Percentiles rank a stretch among this genome's conserved stretches.
phyloP scores from a whole-genome alignment of 2,329 filamentous ascomycete species.

The Apiospora sp. region DNA sequence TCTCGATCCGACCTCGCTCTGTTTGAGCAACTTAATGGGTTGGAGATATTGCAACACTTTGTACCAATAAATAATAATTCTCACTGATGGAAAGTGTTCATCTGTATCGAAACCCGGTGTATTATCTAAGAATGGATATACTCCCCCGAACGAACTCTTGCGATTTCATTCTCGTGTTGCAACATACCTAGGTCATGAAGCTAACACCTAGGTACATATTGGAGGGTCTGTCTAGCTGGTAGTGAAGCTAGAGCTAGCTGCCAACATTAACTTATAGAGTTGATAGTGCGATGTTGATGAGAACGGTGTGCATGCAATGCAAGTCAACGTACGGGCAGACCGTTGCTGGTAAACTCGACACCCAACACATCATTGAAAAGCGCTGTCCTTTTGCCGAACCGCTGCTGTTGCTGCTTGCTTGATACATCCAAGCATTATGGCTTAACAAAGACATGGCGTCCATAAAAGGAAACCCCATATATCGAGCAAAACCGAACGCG shows the following conservation, averaged over 20 bases:
- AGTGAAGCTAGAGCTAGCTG: no score
- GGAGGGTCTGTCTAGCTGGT: neutral
- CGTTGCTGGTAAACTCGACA: neutral
- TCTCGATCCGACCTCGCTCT: neutral
- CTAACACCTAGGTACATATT: neutral
- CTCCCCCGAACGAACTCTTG: neutral
- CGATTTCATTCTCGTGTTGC: neutral
- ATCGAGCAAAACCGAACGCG: neutral
- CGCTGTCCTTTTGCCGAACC: neutral
- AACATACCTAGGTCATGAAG: neutral
- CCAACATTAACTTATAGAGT: neutral
- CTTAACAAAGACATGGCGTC: conserved; percentile 1
- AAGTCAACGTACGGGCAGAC: neutral
- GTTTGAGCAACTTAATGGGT: neutral
- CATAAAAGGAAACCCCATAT: conserved; percentile 14
- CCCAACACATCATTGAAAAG: neutral
- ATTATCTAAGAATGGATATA: neutral
- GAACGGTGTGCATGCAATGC: neutral
- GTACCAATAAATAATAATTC: neutral
- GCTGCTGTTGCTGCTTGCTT: neutral
- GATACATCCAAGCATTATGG: neutral
- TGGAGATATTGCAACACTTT: neutral
- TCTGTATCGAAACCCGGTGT: neutral
- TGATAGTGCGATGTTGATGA: neutral
- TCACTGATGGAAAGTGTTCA: neutral